These are phyloP conservation scores for Xerocomus nothofagi DNA, from an alignment of 1,284 basidiomycete genomes.

Conservation along the genomic window DNA sequence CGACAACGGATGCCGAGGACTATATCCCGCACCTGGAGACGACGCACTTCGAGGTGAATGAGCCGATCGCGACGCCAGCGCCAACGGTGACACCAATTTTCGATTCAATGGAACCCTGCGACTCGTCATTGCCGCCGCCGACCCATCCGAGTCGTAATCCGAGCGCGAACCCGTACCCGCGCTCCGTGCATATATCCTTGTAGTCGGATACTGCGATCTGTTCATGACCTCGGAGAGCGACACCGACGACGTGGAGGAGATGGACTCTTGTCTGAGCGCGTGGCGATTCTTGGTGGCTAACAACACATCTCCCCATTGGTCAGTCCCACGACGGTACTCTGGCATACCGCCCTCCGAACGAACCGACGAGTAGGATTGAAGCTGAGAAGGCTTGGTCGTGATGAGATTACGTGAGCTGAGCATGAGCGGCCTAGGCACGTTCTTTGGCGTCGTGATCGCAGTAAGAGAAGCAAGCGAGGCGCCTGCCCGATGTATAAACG, in stretches of 20 bases:
- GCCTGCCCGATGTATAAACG: slow-evolving; percentile 39
- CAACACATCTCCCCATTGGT: slow-evolving; percentile 53
- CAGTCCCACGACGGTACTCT: slow-evolving; percentile 17
- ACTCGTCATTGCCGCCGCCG: slow-evolving; percentile 36
- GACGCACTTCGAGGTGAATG: slow-evolving; percentile 22
- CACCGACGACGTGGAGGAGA: slow-evolving; percentile 63
- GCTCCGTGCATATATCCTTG: slow-evolving; percentile 14
- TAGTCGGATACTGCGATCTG: slow-evolving; percentile 17
- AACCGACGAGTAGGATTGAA: slow-evolving; percentile 20
- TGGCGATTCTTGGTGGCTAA: slow-evolving; percentile 37
- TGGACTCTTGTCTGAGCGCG: slow-evolving; percentile 48
- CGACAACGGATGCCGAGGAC: slow-evolving; percentile 13
- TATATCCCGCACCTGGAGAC: slow-evolving; percentile 1
- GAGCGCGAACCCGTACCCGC: slow-evolving; percentile 35
- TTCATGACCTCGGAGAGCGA: slow-evolving; percentile 49
- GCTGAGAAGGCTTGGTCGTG: slow-evolving; percentile 28
- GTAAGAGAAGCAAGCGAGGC: slow-evolving; percentile 45
- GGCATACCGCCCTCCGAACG: slow-evolving; percentile 43
- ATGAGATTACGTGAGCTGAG: slow-evolving; percentile 50
- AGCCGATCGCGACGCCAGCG: slow-evolving; percentile 46
- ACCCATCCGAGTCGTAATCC: slow-evolving; percentile 55
- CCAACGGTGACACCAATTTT: slow-evolving; percentile 70
- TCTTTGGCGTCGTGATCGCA: slow-evolving; percentile 40
- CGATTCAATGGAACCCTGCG: slow-evolving; percentile 63
- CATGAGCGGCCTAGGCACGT: slow-evolving; percentile 56